Percentiles rank a stretch among this genome's conserved stretches.
Evolutionary conservation across 78 protist species (phyloP).

Genomic region (Tieghemostelium lacteum): DNA sequence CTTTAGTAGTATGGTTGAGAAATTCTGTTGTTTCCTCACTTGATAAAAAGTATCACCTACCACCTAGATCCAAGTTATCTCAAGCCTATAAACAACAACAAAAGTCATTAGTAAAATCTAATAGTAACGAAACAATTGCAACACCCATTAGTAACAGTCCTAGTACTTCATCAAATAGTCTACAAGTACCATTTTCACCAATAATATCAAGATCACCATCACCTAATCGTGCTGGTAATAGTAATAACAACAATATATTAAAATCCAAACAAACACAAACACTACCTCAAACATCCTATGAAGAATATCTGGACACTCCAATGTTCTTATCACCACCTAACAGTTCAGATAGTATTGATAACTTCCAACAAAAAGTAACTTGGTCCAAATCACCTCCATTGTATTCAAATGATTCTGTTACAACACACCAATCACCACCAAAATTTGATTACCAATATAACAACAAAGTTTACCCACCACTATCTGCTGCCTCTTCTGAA

Average conservation of each 20-base stretch:
- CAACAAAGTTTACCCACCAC: neutral
- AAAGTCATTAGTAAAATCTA: neutral
- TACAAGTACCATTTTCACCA: neutral
- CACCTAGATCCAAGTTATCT: neutral
- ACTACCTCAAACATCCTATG: too few relatives aligned
- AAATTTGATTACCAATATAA: neutral
- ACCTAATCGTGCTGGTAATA: neutral
- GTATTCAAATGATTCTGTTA: neutral
- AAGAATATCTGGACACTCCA: too few relatives aligned
- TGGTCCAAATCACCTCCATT: neutral
- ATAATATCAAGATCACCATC: neutral
- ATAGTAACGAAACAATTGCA: conserved; percentile 9
- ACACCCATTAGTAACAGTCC: neutral
- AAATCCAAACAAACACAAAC: too few relatives aligned
- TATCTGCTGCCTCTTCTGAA: neutral
- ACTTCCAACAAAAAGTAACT: neutral
- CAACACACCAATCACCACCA: neutral
- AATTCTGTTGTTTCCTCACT: conserved; percentile 41
- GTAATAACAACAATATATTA: too few relatives aligned
- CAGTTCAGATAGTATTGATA: neutral
- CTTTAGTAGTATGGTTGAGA: conserved; percentile 69
- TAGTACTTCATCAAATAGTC: neutral
- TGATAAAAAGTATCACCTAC: conserved; percentile 43
- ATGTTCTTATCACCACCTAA: neutral
- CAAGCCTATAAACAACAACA: neutral